These are phyloP conservation scores for Lasiodiplodia gonubiensis DNA, from an alignment of 2,329 filamentous ascomycete species.

Conservation along the genomic window DNA sequence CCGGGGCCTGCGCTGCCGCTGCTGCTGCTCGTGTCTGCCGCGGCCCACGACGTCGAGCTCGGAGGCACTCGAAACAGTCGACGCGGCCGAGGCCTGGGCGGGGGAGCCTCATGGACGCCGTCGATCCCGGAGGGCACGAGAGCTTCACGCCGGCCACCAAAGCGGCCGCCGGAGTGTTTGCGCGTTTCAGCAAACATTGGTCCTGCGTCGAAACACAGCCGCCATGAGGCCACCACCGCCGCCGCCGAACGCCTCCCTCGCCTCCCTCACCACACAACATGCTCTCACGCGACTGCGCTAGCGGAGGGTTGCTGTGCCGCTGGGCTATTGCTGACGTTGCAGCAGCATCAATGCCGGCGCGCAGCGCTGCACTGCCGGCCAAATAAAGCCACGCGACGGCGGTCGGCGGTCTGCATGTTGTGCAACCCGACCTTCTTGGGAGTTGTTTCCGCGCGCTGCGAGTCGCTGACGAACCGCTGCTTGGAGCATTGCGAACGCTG, in stretches of 20 bases:
- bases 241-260: neutral
- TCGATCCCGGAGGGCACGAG: constrained; percentile 12
- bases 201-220: constrained; percentile 9
- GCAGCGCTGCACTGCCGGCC: constrained; percentile 12
- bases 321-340: constrained; percentile 10
- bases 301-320: too few species aligned
- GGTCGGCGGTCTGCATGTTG: neutral
- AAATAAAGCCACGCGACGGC: constrained; percentile 21
- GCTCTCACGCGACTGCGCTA: constrained; percentile 12
- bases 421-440: constrained; percentile 19
- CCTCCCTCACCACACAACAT: neutral
- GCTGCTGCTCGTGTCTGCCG: constrained; percentile 19
- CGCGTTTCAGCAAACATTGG: constrained; percentile 17
- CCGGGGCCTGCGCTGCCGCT: constrained; percentile 6
- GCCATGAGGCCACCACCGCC: constrained; percentile 1
- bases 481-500: constrained; percentile 11
- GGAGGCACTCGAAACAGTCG: constrained; percentile 17
- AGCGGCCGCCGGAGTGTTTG: constrained; percentile 20
- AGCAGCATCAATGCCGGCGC: constrained; percentile 12
- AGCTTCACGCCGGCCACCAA: neutral
- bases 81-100: constrained; percentile 25
- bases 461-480: constrained; percentile 15
- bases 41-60: constrained; percentile 15
- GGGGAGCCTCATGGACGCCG: constrained; percentile 15
- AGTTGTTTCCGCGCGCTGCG: constrained; percentile 9